These are phyloP conservation scores for Colletotrichum destructivum DNA, from an alignment of 2,329 filamentous ascomycete genomes.

Conservation along the genomic window DNA sequence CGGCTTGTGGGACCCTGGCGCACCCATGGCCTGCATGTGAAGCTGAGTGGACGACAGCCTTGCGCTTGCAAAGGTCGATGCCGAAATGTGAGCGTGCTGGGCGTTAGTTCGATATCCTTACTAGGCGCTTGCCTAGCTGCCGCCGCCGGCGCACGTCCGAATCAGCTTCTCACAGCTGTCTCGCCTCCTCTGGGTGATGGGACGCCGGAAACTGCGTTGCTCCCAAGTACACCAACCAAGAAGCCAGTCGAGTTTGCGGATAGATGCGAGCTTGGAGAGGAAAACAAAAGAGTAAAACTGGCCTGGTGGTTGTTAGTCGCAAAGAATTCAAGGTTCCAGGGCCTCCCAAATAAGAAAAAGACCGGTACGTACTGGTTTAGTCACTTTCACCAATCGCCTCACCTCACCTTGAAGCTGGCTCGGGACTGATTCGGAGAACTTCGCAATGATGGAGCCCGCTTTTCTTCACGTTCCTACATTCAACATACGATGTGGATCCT, in stretches of 20 bases:
- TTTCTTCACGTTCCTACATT: constrained; percentile 29
- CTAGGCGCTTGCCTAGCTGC: constrained; percentile 34
- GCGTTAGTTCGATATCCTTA: constrained; percentile 3
- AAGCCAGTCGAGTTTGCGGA: neutral
- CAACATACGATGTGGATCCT: constrained; percentile 36
- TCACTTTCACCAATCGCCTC: constrained; percentile 37
- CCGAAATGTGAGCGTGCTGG: constrained; percentile 13
- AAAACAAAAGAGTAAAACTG: neutral
- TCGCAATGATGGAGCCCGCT: constrained; percentile 37
- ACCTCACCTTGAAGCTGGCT: constrained; percentile 30
- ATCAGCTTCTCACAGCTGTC: constrained; percentile 7
- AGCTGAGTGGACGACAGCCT: constrained; percentile 25
- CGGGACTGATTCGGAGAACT: constrained; percentile 38
- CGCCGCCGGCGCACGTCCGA: constrained; percentile 29
- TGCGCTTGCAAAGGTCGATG: constrained; percentile 31
- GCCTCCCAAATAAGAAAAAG: constrained; percentile 5
- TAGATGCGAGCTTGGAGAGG: neutral
- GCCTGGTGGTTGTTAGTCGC: constrained; percentile 16
- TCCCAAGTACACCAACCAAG: neutral
- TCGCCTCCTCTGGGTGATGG: neutral
- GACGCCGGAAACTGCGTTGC: neutral
- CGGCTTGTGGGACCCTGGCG: constrained; percentile 26
- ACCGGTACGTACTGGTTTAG: constrained; percentile 33
- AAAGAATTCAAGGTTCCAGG: constrained; percentile 2
- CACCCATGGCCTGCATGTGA: constrained; percentile 37